Evolutionary conservation across 2,329 filamentous ascomycete genomes (phyloP), one percentile per base, ranked within the genome.

Genomic region (Apiospora aurea): DNA sequence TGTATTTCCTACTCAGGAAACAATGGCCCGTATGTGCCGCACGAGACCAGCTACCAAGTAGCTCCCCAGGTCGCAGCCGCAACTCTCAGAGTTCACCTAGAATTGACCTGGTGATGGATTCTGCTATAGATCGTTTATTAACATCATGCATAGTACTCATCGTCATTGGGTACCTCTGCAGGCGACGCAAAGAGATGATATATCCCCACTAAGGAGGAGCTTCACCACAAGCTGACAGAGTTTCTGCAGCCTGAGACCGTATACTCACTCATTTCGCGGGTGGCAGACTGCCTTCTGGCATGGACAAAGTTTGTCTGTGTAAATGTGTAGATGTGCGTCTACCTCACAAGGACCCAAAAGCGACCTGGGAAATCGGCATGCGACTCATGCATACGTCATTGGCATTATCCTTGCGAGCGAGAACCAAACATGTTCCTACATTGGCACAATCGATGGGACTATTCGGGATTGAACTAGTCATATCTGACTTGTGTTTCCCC

Each of bases 11-110:
- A 64, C 57, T 64, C 57, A 41, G 57, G 57, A 64, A 64, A 34
- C 57, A 41, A 41, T 64, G 57, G 34, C 57, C 57, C 57, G 57
- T n/a, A 64, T 64, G 57, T 34, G 57, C 57, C 57, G 57, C 57
- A 64, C 57, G 34, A 64, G 57, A 41, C 29, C 34, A n/a, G 18
- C 34, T 64, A 34, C 34, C 38, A 13, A 29, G 34, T 64, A 41
- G 34, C 34, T 18, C 18, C 34, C 16, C 57, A 64, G 29, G 57
- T 64, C 41, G 34, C 57, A 64, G 41, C 57, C 57, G 57, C 53
- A 61, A 38, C 53, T 21, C 53, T 38, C 29, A 38, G 18, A 38
- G 53, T 11, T 61, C 7, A 38, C 34, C 5, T 38, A 29, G 29
- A 38, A n/a, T 38, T 29, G 21, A 38, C 29, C 53, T 29, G 6